Percentiles rank a stretch among this genome's conserved stretches.
Conservation (phyloP, 805 yeast genomes). For the Wickerhamiella parazyma region DNA sequence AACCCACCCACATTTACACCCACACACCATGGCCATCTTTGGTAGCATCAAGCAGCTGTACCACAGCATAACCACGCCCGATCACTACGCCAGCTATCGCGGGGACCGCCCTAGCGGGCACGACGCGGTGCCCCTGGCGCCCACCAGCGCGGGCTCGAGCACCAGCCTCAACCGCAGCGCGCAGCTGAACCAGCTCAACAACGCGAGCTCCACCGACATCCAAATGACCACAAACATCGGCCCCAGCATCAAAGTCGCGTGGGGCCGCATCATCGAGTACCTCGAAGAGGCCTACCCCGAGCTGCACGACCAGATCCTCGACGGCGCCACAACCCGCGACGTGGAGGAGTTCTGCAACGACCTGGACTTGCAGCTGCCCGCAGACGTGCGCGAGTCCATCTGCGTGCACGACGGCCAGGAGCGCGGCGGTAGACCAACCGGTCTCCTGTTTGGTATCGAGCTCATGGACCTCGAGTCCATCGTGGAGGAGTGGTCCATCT, state of each 20-base stretch:
- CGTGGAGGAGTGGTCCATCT: slow-evolving; percentile 64
- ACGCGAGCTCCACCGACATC: slow-evolving; percentile 24
- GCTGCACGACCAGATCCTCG: slow-evolving; percentile 60
- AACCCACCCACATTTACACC: too few relatives aligned
- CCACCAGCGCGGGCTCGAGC: slow-evolving; percentile 14
- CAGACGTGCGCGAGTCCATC: slow-evolving; percentile 67
- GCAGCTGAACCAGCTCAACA: slow-evolving; percentile 24
- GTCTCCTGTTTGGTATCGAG: slow-evolving; percentile 68
- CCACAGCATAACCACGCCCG: slow-evolving; percentile 28
- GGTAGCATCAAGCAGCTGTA: slow-evolving; percentile 21
- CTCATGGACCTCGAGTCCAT: slow-evolving; percentile 71
- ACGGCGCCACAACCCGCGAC: slow-evolving; percentile 70
- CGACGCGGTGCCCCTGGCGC: slow-evolving; percentile 14
- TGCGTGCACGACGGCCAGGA: slow-evolving; percentile 88
- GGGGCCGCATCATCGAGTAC: slow-evolving; percentile 87
- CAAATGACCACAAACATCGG: slow-evolving; percentile 4
- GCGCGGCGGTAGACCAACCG: slow-evolving; percentile 55
- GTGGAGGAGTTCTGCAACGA: slow-evolving; percentile 74
- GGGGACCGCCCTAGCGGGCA: slow-evolving; percentile 14
- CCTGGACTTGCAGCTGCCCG: slow-evolving; percentile 58
- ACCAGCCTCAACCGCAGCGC: slow-evolving; percentile 22
- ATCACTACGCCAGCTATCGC: slow-evolving; percentile 29
- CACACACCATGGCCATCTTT: slow-evolving; percentile 5
- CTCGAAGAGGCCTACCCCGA: slow-evolving; percentile 66
- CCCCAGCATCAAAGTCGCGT: slow-evolving; percentile 53